Percentiles rank a stretch among this genome's conserved stretches.
These are phyloP conservation scores for Kuraishia hungarica DNA, from an alignment of 805 yeast species.

Conservation along the genomic window DNA sequence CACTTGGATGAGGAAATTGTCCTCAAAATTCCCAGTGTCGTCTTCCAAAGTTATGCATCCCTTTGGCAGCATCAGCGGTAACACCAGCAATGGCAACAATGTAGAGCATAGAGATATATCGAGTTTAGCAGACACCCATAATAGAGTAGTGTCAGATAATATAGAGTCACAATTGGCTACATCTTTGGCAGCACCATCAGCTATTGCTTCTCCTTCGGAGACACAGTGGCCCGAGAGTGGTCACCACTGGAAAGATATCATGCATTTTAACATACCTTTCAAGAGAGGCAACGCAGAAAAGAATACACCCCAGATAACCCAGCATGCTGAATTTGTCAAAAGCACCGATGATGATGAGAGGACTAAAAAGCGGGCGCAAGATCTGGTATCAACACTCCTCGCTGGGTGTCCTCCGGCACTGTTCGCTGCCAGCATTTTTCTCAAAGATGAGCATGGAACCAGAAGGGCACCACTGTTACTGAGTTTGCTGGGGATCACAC, in stretches of 20 bases:
- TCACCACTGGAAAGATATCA: background rate
- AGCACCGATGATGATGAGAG: slow-evolving; percentile 5
- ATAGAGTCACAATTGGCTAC: background rate
- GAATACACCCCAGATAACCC: background rate
- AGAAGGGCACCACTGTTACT: slow-evolving; percentile 78
- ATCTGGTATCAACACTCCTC: slow-evolving; percentile 40
- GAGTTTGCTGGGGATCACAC: slow-evolving; percentile 59
- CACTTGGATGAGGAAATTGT: background rate
- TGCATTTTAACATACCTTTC: background rate
- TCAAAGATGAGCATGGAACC: slow-evolving; percentile 67
- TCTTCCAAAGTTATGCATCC: background rate
- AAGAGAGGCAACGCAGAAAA: background rate
- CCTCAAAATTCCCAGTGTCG: background rate
- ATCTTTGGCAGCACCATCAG: background rate
- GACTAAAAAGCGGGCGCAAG: slow-evolving; percentile 16
- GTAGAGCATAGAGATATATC: background rate
- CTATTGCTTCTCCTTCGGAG: background rate
- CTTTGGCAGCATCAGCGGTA: background rate
- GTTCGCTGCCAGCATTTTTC: slow-evolving; percentile 64
- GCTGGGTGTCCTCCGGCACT: slow-evolving; percentile 71
- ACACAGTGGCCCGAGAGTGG: background rate
- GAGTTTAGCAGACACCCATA: background rate
- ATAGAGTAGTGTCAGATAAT: background rate
- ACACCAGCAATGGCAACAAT: background rate
- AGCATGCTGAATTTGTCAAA: background rate